These are phyloP conservation scores for Cytospora leucostoma DNA, from an alignment of 2,329 filamentous ascomycete species.

Conservation along the genomic window DNA sequence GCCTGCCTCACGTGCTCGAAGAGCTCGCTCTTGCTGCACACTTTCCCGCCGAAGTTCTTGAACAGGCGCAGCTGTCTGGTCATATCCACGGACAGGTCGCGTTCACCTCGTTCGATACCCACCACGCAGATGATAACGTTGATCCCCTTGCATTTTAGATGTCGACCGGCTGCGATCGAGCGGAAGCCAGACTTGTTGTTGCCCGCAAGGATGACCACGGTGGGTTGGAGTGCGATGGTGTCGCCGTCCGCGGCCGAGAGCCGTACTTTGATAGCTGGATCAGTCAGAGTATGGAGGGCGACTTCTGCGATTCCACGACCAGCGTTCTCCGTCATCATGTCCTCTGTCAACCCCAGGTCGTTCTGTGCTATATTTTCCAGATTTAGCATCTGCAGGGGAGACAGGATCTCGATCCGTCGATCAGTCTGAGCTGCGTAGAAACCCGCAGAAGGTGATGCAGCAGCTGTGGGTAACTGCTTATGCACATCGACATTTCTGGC, in stretches of 20 bases:
- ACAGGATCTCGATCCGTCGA: constrained; percentile 63
- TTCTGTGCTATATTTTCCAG: constrained; percentile 88
- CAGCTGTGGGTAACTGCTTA: constrained; percentile 39
- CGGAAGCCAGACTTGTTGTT: constrained; percentile 89
- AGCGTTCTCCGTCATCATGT: constrained; percentile 89
- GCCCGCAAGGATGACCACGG: constrained; percentile 80
- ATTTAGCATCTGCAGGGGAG: constrained; percentile 83
- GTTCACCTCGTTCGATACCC: constrained; percentile 77
- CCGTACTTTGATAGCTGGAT: constrained; percentile 60
- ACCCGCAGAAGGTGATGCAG: constrained; percentile 37
- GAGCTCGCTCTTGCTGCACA: constrained; percentile 62
- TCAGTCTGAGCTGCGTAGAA: constrained; percentile 58
- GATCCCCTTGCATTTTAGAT: constrained; percentile 80
- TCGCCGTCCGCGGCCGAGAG: constrained; percentile 43
- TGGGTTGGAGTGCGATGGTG: constrained; percentile 35
- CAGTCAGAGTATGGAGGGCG: constrained; percentile 67
- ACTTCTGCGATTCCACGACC: constrained; percentile 87
- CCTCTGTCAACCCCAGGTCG: constrained; percentile 83
- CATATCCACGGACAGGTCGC: constrained; percentile 77
- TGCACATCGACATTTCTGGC: constrained; percentile 40
- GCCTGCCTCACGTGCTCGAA: constrained; percentile 60
- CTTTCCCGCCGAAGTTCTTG: constrained; percentile 76
- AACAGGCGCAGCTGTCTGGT: constrained; percentile 82
- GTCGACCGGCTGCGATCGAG: constrained; percentile 81
- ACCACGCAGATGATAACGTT: constrained; percentile 82